Evolutionary conservation across 208 protist species (phyloP).

Genomic region (Leptomonas pyrrhocoris): DNA sequence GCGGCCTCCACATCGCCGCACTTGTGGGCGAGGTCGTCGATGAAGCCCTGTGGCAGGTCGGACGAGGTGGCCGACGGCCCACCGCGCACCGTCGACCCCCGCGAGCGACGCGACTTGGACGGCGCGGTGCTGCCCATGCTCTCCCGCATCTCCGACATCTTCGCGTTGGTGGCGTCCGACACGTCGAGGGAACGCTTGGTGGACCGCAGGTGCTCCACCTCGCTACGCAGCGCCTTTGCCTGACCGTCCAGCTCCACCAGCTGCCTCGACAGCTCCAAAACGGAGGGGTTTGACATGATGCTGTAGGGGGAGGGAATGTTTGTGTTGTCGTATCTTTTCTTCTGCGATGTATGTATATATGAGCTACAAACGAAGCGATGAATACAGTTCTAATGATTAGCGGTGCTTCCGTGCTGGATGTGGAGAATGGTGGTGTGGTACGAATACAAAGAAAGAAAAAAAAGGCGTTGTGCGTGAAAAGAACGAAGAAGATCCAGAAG

Average conservation of each 20-base stretch:
- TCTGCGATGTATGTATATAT: no score
- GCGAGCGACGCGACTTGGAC: conserved; percentile 28
- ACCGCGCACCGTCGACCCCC: conserved; percentile 14
- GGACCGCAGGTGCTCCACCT: conserved; percentile 62
- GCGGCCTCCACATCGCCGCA: conserved; percentile 44
- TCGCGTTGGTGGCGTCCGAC: conserved; percentile 27
- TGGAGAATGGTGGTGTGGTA: no score
- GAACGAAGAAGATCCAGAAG: no score
- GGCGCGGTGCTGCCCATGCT: conserved; percentile 27
- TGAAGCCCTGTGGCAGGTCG: conserved; percentile 54
- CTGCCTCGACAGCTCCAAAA: conserved; percentile 48
- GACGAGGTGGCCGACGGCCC: conserved; percentile 1
- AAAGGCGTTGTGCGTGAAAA: no score
- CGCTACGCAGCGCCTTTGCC: conserved; percentile 60
- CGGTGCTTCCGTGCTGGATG: no score
- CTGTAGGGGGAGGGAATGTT: no score
- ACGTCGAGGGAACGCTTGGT: conserved; percentile 50
- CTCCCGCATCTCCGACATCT: conserved; percentile 37
- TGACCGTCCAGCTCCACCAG: conserved; percentile 60
- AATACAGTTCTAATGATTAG: no score
- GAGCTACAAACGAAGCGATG: no score
- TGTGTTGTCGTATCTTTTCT: no score
- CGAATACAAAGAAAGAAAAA: no score
- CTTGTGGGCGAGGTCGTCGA: conserved; percentile 58
- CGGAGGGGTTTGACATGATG: conserved; percentile 23